Conservation (phyloP, 208 protist species). For the Trichomonas gallinae region DNA sequence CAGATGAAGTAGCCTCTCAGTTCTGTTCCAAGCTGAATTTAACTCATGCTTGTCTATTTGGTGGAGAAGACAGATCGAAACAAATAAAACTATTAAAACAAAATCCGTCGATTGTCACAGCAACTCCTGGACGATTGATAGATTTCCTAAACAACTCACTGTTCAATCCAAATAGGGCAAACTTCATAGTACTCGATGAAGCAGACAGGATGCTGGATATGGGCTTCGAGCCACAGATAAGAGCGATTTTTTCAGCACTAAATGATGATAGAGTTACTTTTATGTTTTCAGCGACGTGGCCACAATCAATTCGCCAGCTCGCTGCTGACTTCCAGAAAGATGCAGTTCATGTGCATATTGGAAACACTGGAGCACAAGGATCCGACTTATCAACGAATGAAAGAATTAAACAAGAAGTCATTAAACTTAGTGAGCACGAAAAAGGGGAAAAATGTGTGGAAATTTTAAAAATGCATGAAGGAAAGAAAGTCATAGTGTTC, state of each 20-base stretch:
- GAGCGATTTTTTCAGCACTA: conserved; percentile 30
- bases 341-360: conserved; percentile 89
- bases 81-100: conserved; percentile 83
- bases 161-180: background rate
- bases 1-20: conserved; percentile 32
- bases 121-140: conserved; percentile 62
- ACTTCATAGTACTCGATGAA: conserved; percentile 53
- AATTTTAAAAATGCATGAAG: conserved; percentile 17
- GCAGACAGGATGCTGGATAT: conserved; percentile 61
- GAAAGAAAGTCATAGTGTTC: conserved; percentile 56
- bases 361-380: conserved; percentile 65
- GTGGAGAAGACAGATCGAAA: conserved; percentile 47
- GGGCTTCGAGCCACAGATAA: conserved; percentile 52
- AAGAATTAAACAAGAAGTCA: conserved; percentile 42
- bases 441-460: conserved; percentile 35
- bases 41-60: conserved; percentile 35
- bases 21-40: conserved; percentile 26
- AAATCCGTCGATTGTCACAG: conserved; percentile 72
- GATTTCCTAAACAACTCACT: conserved; percentile 61
- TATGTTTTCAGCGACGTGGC: conserved; percentile 50
- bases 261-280: conserved; percentile 27
- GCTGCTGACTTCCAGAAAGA: conserved; percentile 68
- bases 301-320: conserved; percentile 82
- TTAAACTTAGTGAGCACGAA: conserved; percentile 44
- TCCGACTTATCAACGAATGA: conserved; percentile 34